A percentile compares a stretch with the other conserved stretches of the same genome.
phyloP scores from a whole-genome alignment of 257 asterid genomes.

The Leptodermis oblonga region DNA sequence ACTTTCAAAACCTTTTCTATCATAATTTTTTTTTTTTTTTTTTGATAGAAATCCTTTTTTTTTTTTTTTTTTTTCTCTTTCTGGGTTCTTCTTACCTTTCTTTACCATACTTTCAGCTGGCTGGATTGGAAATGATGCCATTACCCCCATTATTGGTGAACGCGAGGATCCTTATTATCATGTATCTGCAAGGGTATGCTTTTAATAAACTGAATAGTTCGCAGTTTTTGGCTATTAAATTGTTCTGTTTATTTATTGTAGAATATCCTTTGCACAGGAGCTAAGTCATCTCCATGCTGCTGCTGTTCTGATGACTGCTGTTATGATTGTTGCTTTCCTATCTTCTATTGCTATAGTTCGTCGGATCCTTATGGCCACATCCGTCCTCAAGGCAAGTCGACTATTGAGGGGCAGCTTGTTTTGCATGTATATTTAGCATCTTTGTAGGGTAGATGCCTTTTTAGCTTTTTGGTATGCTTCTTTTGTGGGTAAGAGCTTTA shows the following conservation, averaged over 20 bases:
- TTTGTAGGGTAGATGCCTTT: not conserved
- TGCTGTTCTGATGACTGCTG: slow-evolving; percentile 72
- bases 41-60: not conserved
- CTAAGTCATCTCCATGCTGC: slow-evolving; percentile 81
- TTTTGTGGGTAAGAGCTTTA: not conserved
- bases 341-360: slow-evolving; percentile 91
- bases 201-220: slow-evolving; percentile 15
- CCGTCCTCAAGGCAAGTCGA: slow-evolving; percentile 85
- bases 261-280: slow-evolving; percentile 56
- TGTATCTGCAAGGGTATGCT: slow-evolving; percentile 79
- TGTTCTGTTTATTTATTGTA: slow-evolving; percentile 9
- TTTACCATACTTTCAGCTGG: slow-evolving; percentile 61
- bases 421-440: not conserved
- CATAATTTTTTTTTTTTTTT: no score
- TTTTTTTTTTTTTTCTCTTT: not conserved
- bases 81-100: not conserved
- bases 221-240: not conserved
- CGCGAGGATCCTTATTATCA: slow-evolving; percentile 79
- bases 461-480: not conserved
- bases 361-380: slow-evolving; percentile 95
- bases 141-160: slow-evolving; percentile 95
- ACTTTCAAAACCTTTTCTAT: no score
- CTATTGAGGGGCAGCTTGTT: slow-evolving; percentile 3
- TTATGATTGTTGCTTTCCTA: slow-evolving; percentile 75
- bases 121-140: slow-evolving; percentile 92